A percentile compares a stretch with the other conserved stretches of the same genome.
These are phyloP conservation scores for Aspergillus sp. DNA, from an alignment of 2,329 filamentous ascomycete genomes.

Conservation along the genomic window DNA sequence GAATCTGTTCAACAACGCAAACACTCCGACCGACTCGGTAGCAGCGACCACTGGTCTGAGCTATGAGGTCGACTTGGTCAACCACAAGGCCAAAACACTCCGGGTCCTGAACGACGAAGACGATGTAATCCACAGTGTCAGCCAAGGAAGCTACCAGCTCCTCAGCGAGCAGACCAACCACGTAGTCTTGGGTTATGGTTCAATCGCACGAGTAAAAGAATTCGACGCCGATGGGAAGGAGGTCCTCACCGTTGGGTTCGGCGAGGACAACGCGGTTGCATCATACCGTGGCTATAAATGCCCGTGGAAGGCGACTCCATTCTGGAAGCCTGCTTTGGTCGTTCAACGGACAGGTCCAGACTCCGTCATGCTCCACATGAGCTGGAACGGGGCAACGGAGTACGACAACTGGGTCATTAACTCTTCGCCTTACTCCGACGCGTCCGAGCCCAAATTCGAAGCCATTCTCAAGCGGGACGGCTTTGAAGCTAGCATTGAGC, in stretches of 20 bases:
- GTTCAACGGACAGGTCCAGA: conserved; percentile 15
- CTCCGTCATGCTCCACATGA: conserved; percentile 33
- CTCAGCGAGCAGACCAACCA: conserved; percentile 24
- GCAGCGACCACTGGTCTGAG: conserved; percentile 24
- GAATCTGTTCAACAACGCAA: conserved; percentile 34
- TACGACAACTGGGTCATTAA: conserved; percentile 38
- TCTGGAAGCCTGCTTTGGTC: conserved; percentile 27
- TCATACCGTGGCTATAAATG: conserved; percentile 40
- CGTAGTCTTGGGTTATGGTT: conserved; percentile 37
- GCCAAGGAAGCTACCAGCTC: conserved; percentile 31
- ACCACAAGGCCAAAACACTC: conserved; percentile 23
- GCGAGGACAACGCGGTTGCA: conserved; percentile 27
- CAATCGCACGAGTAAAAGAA: conserved; percentile 37
- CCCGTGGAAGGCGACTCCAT: conserved; percentile 34
- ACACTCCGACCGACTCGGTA: conserved; percentile 24
- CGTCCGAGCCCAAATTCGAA: conserved; percentile 21
- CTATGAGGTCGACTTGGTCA: conserved; percentile 23
- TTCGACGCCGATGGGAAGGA: conserved; percentile 31
- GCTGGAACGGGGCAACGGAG: conserved; percentile 42
- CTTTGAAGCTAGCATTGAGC: conserved; percentile 28
- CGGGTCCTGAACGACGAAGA: conserved; percentile 22
- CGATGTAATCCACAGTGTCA: conserved; percentile 27
- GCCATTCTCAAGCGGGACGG: conserved; percentile 24
- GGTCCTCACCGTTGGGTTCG: conserved; percentile 35
- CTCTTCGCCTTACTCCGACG: conserved; percentile 18